Base-by-base conservation (phyloP, 192 early-diverging fungal genomes). In the Lobulomyces angularis region DNA sequence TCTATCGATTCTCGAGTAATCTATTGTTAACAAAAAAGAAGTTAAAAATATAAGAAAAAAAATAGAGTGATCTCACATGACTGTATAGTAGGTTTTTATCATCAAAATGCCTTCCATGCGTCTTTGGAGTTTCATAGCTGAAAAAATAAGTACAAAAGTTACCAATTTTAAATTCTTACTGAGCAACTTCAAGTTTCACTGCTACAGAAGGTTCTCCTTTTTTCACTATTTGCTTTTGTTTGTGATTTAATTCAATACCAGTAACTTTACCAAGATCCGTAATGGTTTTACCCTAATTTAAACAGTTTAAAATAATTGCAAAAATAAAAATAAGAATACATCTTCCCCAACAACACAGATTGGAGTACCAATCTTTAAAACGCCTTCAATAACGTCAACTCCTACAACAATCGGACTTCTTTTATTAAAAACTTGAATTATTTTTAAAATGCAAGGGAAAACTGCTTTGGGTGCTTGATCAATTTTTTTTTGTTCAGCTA, bases 341-440 rank as follows among this genome's bases (percentile, higher is more conserved):
- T 67, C 79, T 9, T 74, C 56, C 33, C 79, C 75, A 14, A 86
- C 66, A 1, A 92, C 90, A 56, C 87, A 92, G 16, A 98, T 51
- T 4, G 95, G 95, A 0, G 95, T 98, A 25, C 89, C 90, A 2
- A 75, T 45, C 37, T 83, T 80, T 50, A 98, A 68, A 41, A 69
- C 63, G 31, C 95, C 95, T 55, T 94, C 92, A 9, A 83, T 35
- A n/a, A 96, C 84, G 60, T 98, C 95, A 12, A 87, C 81, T 54
- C 92, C 95, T 37, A 98, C 71, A 41, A 96, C 77, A 46, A 98
- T 85, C 35, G 95, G 95, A 30, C 86, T 75, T 46, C 84, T 76
- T 66, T 90, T 90, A 60, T 94, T 95, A 64, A 96, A 85, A n/a
- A 91, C 74, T 9, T 79, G 80, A 16, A 95, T 74, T 65, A 96